Conservation (phyloP, 2,329 filamentous ascomycete species). For the Leptosphaerulina australis region DNA sequence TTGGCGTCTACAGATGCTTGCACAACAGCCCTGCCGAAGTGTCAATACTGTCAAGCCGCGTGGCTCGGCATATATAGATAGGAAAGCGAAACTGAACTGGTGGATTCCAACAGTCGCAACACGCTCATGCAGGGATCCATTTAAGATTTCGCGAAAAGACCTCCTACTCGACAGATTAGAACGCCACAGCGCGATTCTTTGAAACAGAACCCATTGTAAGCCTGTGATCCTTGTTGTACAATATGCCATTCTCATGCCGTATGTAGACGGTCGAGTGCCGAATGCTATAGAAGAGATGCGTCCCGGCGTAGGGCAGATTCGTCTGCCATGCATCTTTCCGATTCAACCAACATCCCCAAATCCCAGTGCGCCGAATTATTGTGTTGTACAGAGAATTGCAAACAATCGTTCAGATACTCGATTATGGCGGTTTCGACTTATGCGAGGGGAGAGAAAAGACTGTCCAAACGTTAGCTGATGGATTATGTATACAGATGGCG, state of each 20-base stretch:
- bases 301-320: conserved; percentile 2
- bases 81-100: conserved; percentile 4
- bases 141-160: neutral
- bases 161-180: neutral
- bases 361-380: conserved; percentile 37
- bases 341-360: conserved; percentile 21
- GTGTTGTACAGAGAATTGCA: conserved; percentile 41
- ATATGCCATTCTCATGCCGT: conserved; percentile 22
- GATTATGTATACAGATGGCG: too few species aligned
- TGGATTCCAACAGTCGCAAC: conserved; percentile 20
- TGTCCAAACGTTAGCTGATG: conserved; percentile 28
- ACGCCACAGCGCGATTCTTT: conserved; percentile 22
- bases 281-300: conserved; percentile 22
- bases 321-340: conserved; percentile 12
- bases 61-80: conserved; percentile 2
- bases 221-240: conserved; percentile 25
- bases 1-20: conserved; percentile 27
- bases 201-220: conserved; percentile 18
- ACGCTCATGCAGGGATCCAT: conserved; percentile 20
- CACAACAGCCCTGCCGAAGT: conserved; percentile 17
- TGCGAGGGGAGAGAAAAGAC: conserved; percentile 49
- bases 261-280: conserved; percentile 22
- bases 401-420: conserved; percentile 22
- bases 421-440: conserved; percentile 24
- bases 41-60: conserved; percentile 19